Conservation (phyloP, 179 eudicot genomes). For the Nepenthes alata region DNA sequence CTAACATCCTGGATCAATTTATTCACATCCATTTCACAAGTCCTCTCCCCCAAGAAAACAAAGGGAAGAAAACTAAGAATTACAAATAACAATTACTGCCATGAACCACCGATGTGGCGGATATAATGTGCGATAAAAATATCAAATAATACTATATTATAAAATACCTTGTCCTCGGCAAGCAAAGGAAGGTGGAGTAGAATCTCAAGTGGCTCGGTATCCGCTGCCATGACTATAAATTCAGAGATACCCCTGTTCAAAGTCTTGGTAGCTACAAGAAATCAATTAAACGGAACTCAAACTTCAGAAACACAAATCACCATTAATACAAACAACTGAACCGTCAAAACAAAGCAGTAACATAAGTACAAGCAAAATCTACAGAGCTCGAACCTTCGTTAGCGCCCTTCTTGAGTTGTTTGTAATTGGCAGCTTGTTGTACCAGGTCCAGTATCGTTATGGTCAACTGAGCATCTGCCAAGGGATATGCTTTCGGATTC, state of each 20-base stretch:
- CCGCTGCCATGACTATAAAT: slow-evolving; percentile 86
- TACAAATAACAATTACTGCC: neutral
- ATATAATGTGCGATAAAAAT: too few relatives aligned
- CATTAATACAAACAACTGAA: neutral
- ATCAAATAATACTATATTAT: neutral
- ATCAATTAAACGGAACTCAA: neutral
- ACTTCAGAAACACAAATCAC: neutral
- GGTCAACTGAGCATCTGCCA: slow-evolving; percentile 64
- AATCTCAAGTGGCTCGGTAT: slow-evolving; percentile 85
- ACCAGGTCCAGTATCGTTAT: slow-evolving; percentile 62
- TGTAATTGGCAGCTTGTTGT: slow-evolving; percentile 76
- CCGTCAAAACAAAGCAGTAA: neutral
- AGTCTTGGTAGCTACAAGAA: slow-evolving; percentile 64
- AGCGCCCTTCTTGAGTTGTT: slow-evolving; percentile 83
- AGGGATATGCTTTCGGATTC: slow-evolving; percentile 78
- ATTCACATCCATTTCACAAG: too few relatives aligned
- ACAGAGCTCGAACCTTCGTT: slow-evolving; percentile 34
- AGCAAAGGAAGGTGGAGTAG: slow-evolving; percentile 82
- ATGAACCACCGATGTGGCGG: too few relatives aligned
- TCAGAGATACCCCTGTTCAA: slow-evolving; percentile 87
- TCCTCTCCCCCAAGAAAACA: too few relatives aligned
- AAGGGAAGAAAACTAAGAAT: neutral
- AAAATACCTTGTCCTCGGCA: slow-evolving; percentile 79
- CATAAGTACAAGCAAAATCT: neutral
- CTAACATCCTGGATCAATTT: too few relatives aligned